Base-by-base conservation (phyloP, 768 basidiomycete genomes). In the Lactarius pseudohatsudake region DNA sequence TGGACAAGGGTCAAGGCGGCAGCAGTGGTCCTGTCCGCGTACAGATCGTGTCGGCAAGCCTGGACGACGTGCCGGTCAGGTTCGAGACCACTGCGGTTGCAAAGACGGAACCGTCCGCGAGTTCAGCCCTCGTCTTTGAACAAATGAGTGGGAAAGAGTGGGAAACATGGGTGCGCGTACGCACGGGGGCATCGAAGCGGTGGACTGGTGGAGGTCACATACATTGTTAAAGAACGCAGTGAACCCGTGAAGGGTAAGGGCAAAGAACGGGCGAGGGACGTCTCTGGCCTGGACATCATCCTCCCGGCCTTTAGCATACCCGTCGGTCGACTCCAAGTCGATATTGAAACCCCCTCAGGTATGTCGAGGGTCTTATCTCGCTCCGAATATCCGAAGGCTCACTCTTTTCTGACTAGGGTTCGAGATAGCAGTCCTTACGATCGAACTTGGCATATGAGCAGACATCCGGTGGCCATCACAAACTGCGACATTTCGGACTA, bases 231-330 rank as follows among this genome's bases (percentile, higher is more conserved):
- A 57, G 61, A 68, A 73, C 70, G 76, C 77, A 36, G 36, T 54
- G 32, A 41, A 15, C 2, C 30, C 11, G 45, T 66, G 58, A 64
- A 70, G 53, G 75, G 77, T 47, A 85, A 81, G 69, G 76, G 71
- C 63, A 81, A 76, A 66, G 70, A 68, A 56, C 75, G 69, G 32
- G 74, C 75, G 30, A 74, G 72, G 59, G 70, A 70, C 3, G 67
- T 72, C 32, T 62, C 65, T 2, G 61, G 30, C 3, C 62, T 87
- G 20, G 76, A 84, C 68, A 74, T 91, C 22, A 76, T 89, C 55
- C 74, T 93, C 54, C 91, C 91, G 9, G 84, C 85, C n/a, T 93
- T 93, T 71, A 74, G 84, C 4, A 76, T 91, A n/a, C 85, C 89
- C 8, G 78, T 92, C 53, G 86, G 86, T 55, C 80, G 81, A 72